Evolutionary conservation across 2,329 filamentous ascomycete species (phyloP).

Genomic region (Cytospora schulzeri): DNA sequence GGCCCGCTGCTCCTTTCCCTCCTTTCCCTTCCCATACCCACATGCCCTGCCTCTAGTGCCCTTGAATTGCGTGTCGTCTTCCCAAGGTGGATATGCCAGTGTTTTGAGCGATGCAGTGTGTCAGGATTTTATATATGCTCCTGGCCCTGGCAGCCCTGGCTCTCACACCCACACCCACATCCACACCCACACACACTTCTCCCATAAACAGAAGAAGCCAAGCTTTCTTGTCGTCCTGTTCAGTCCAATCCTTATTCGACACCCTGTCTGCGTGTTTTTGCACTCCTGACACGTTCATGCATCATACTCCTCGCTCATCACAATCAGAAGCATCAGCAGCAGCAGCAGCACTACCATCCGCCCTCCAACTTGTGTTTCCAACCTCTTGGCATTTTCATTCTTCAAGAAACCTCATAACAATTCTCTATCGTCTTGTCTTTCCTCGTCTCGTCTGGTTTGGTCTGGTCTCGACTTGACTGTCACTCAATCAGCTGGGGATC

Average conservation of each 20-base stretch:
- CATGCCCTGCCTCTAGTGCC: slow-evolving; percentile 12
- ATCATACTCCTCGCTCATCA: neutral
- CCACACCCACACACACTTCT: neutral
- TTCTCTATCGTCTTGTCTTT: slow-evolving; percentile 1
- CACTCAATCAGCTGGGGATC: neutral
- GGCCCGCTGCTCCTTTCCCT: slow-evolving; percentile 17
- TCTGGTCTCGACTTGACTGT: neutral
- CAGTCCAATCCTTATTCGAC: slow-evolving; percentile 11
- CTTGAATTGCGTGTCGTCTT: slow-evolving; percentile 21
- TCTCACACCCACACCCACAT: slow-evolving; percentile 21
- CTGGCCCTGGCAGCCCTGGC: slow-evolving; percentile 23
- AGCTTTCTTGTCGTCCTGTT: slow-evolving; percentile 9
- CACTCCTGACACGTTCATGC: neutral
- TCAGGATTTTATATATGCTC: slow-evolving; percentile 32
- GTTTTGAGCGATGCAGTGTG: slow-evolving; percentile 26
- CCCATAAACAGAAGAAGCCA: neutral
- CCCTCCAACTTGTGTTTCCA: slow-evolving; percentile 16
- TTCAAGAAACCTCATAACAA: neutral
- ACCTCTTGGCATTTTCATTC: slow-evolving; percentile 28
- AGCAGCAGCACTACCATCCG: neutral
- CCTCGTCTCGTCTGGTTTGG: slow-evolving; percentile 1
- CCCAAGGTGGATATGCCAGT: slow-evolving; percentile 21
- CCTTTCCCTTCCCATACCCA: slow-evolving; percentile 15
- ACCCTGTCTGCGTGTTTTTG: slow-evolving; percentile 15
- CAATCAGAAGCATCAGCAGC: neutral